Base-by-base conservation (phyloP, 108 stramenopile genomes). In the Schizochytrium sp. region DNA sequence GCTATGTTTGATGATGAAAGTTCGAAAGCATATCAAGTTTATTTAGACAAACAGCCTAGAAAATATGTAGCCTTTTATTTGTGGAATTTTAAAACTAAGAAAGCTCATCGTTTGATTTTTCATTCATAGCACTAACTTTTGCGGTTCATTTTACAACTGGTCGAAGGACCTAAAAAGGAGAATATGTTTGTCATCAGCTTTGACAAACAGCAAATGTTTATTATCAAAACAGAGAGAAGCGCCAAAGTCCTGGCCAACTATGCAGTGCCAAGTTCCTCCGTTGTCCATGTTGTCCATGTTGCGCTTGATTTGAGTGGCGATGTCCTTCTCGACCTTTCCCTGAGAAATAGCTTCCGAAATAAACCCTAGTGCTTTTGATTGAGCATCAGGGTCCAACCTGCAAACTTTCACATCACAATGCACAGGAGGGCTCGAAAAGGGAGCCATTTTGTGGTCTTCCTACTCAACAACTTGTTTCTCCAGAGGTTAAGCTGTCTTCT, bases 231-330 rank as follows among this genome's bases (percentile, higher is more conserved):
- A 83, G 28, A 83, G 76, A 42, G 76, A 83, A 5, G 76, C 76
- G 10, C 76, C 76, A 83, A 83, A 83, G 47, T 83, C 76, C 76
- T 83, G 76, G 76, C 76, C 76, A 5, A 83, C 76, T 5, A 83
- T 83, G 76, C 76, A 83, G 53, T 83, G 76, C 76, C 76, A 83
- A 38, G 76, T 83, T 42, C 76, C 76, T 10, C 45, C 76, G 15
- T n/a, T 40, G 50, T 83, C 50, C 28, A n/a, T n/a, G 5, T 47
- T 53, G 47, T 83, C 76, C 76, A 83, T 83, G 53, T 83, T 83
- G 10, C 76, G 76, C 76, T 83, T 83, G 3, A 83, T 83, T 1
- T 83, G 47, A 12, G 76, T 83, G 10, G 76, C 76, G 2, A 83
- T 50, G 28, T 83, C 76, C 47, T 83, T 83, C 76, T 83, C 76